Base-by-base conservation (phyloP, 768 basidiomycete species). In the Boletus reticuloceps region DNA sequence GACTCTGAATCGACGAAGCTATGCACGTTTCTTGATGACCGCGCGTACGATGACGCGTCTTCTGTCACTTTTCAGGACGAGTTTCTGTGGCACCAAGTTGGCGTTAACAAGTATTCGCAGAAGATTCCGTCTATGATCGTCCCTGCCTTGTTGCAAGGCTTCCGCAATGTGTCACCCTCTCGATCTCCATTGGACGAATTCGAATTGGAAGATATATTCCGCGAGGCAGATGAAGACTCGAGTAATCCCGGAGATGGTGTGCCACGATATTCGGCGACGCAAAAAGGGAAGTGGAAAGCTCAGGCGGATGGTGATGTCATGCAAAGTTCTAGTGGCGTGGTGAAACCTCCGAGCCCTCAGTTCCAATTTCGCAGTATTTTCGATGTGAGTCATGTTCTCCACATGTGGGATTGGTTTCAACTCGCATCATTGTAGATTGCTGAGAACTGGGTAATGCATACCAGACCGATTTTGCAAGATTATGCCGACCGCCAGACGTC, bases 401-500 rank as follows among this genome's bases (percentile, higher is more conserved):
- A 31, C 16, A 9, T 1, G 7, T 37, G 13, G 4, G 11, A 16
- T 22, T 19, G 2, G 14, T 42, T 42, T 19, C 13, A 49, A 47
- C 25, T 11, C 8, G 4, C 6, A 7, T 43, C 34, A 8, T 13
- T 51, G 7, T 29, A 72, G 69, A 36, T 59, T 10, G 50, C 46
- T 0, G 55, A 48, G 2, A 59, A 68, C 6, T 70, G 69, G 69
- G 60, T 63, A 0, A 13, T 29, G 12, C 64, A 70, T 31, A 70
- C 51, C 20, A 60, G 40, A 48, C 64, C 60, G 0, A 51, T 68
- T 20, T 36, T 70, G 22, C 64, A 60, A 49, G 60, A 68, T 27
- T 72, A 66, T 29, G 68, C 70, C 0, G 43, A 70, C 10, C 64
- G 70, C 20, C 69, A 72, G 55, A 48, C 38, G 10, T 56, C 58